These are phyloP conservation scores for Aspergillus hiratsukae DNA, from an alignment of 2,329 filamentous ascomycete genomes.

Conservation along the genomic window DNA sequence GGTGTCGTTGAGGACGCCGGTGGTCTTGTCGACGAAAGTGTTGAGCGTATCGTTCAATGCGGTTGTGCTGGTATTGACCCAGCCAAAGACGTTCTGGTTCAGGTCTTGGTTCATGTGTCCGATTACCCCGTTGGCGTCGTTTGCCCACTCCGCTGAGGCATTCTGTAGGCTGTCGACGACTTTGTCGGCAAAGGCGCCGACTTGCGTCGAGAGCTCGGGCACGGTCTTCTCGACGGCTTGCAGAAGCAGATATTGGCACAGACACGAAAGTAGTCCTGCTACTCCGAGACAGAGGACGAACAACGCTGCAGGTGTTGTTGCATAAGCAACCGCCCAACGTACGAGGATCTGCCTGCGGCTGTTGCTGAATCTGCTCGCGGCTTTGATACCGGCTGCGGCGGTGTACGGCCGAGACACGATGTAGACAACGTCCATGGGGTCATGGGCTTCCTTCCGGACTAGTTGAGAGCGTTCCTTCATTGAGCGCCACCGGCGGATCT, in stretches of 20 bases:
- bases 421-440: slow-evolving; percentile 84
- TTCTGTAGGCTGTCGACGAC: slow-evolving; percentile 69
- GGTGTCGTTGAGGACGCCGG: slow-evolving; percentile 65
- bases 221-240: slow-evolving; percentile 68
- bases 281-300: slow-evolving; percentile 79
- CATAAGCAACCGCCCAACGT: slow-evolving; percentile 81
- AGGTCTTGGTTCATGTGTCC: slow-evolving; percentile 62
- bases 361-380: slow-evolving; percentile 60
- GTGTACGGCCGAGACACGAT: slow-evolving; percentile 78
- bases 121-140: slow-evolving; percentile 70
- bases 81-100: slow-evolving; percentile 79
- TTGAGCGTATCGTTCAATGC: slow-evolving; percentile 85
- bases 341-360: slow-evolving; percentile 64
- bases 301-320: slow-evolving; percentile 78
- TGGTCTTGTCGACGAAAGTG: slow-evolving; percentile 73
- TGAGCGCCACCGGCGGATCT: slow-evolving; percentile 70
- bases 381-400: slow-evolving; percentile 64
- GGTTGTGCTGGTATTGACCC: slow-evolving; percentile 77
- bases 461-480: slow-evolving; percentile 67
- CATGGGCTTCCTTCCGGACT: slow-evolving; percentile 62
- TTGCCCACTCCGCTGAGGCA: slow-evolving; percentile 71
- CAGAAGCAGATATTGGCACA: slow-evolving; percentile 79
- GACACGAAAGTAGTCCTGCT: slow-evolving; percentile 74
- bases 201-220: slow-evolving; percentile 67
- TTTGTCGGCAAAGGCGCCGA: slow-evolving; percentile 73